A percentile compares a stretch with the other conserved stretches of the same genome.
phyloP scores from a whole-genome alignment of 257 asterid genomes.

The Fraxinus excelsior region DNA sequence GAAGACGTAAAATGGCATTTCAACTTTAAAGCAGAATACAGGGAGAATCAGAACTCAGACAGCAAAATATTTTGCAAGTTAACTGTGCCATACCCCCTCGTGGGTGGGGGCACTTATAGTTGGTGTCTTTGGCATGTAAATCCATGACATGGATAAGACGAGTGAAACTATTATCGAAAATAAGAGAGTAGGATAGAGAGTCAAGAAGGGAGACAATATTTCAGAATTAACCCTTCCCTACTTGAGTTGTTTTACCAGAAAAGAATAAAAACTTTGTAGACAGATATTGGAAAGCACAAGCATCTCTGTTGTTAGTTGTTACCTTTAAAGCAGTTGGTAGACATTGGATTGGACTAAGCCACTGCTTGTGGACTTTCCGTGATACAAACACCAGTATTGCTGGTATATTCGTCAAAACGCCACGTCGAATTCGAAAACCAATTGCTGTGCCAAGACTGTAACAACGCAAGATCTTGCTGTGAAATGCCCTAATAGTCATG shows the following conservation, averaged over 20 bases:
- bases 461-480: conserved; percentile 92
- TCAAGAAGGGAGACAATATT: neutral
- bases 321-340: conserved; percentile 97
- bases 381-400: conserved; percentile 94
- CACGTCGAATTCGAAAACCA: conserved; percentile 90
- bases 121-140: conserved; percentile 9
- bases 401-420: conserved; percentile 88
- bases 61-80: conserved; percentile 1
- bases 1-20: conserved; percentile 31
- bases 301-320: conserved; percentile 10
- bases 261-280: neutral
- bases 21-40: conserved; percentile 21
- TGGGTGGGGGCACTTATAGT: neutral
- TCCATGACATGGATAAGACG: neutral
- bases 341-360: conserved; percentile 95
- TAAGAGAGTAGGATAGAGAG: neutral
- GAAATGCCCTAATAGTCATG: conserved; percentile 97
- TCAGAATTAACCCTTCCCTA: neutral
- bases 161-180: neutral
- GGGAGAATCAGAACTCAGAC: neutral
- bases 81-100: neutral
- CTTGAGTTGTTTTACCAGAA: neutral
- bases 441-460: conserved; percentile 96
- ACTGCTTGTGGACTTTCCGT: conserved; percentile 93
- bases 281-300: neutral